Evolutionary conservation across 208 protist genomes (phyloP), one percentile per base, ranked within the genome.

Genomic region (Polymyxa betae): DNA sequence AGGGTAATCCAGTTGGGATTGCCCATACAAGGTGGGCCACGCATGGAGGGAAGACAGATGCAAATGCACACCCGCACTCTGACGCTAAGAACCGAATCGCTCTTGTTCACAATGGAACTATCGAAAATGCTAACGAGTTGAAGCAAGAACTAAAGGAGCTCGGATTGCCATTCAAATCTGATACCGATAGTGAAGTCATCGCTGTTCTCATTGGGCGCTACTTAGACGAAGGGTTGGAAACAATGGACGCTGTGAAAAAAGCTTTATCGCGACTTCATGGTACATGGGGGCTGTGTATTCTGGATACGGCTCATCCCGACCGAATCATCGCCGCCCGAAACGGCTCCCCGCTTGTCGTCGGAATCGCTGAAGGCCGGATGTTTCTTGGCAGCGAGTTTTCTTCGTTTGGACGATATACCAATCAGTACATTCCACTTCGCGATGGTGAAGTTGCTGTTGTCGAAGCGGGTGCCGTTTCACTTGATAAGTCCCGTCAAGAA

Each of bases 1-100:
- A 66, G 54, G 54, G 54, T 29, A 66, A 66, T 29, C 54, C 54
- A 29, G 29, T 66, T 29, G 54, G 54, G 16, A 95, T 95, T 87
- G 94, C 90, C 35, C 94, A 95, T 90, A 95, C 94, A 12, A 90
- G 95, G 88, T 96, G 95, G 95, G 94, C 95, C 24, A 96, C 95
- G 12, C 94, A 95, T 91, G 54, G 54, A 16, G 93, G 44, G 0
- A 93, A 94, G 92, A 94, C 88, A 32, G 91, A 45, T 29, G 41
- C 20, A 68, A 92, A 92, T 60, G 88, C 88, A 10, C 91, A 92
- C n/a, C 91, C 91, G 38, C 91, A 92, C 64, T 40, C 29, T 1
- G 43, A 88, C 72, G 41, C 1, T 24, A 91, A 91, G 32, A 12
- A 41, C 29, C 66, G 72, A 44, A 32, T 92, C 45, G 88, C 78